Percentiles rank a stretch among this genome's conserved stretches.
Conservation (phyloP, 140 eudicot species). For the Stevia rebaudiana region DNA sequence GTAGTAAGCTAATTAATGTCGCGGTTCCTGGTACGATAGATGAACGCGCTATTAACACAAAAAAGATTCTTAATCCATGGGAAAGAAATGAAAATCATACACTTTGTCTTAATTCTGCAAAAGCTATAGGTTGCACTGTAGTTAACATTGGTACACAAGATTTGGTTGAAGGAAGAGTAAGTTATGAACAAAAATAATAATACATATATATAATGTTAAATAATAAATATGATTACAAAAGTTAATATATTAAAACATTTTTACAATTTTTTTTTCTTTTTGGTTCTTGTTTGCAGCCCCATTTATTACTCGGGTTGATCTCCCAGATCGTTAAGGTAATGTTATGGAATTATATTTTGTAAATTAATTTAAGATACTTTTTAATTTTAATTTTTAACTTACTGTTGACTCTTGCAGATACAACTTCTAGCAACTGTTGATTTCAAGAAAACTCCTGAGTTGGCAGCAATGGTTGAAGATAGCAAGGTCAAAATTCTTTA, state of each 20-base stretch:
- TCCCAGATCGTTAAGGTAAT: conserved; percentile 80
- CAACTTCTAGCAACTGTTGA: conserved; percentile 79
- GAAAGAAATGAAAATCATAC: conserved; percentile 80
- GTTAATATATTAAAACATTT: background rate
- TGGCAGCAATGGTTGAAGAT: conserved; percentile 82
- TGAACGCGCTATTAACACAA: conserved; percentile 80
- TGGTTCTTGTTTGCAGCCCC: conserved; percentile 51
- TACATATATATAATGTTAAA: background rate
- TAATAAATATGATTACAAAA: background rate
- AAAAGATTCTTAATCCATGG: conserved; percentile 69
- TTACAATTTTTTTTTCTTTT: conserved; percentile 9
- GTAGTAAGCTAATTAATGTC: conserved; percentile 77
- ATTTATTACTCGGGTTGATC: conserved; percentile 67
- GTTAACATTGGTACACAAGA: conserved; percentile 88
- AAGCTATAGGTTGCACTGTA: conserved; percentile 90
- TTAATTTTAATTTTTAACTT: conserved; percentile 5
- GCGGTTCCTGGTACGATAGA: conserved; percentile 91
- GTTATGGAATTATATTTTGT: background rate
- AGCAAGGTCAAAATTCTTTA: conserved; percentile 44
- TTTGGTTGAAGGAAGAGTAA: conserved; percentile 80
- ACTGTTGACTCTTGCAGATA: conserved; percentile 43
- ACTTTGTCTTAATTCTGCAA: conserved; percentile 76
- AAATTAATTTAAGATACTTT: background rate
- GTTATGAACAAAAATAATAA: conserved; percentile 24
- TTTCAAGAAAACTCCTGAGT: conserved; percentile 83